Base-by-base conservation (phyloP, 148 eudicot species). In the Persicaria tinctoria region DNA sequence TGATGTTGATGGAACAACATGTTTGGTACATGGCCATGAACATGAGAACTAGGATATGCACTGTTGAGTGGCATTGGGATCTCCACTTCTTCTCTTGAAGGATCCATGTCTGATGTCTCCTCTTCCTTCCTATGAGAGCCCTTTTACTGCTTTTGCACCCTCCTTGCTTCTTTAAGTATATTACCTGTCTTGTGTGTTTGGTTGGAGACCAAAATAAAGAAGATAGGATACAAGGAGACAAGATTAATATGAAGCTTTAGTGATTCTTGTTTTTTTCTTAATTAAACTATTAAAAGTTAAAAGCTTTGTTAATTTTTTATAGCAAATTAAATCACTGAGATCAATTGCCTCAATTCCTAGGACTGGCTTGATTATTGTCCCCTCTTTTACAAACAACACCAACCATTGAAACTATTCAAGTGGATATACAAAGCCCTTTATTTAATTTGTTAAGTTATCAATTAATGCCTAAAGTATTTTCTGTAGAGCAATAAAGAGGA, bases 31-130 rank as follows among this genome's bases (percentile, higher is more conserved):
- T 83, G 86, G 5, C 75, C 79, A 64, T 74, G 83, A 4, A 63
- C 75, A 76, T 79, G 82, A n/a, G 68, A 74, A 14, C 78, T 82
- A 59, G 83, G 64, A 56, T 83, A 84, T 20, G 82, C 68, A 44
- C 84, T 84, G 79, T 78, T 88, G 1, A 88, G 78, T 44, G 92
- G 89, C 51, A 88, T 79, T 74, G 92, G 84, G 75, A 88, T 86
- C 14, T 84, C 86, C 16, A 60, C 84, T 84, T 86, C 89, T 77
- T 85, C 79, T 56, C 63, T 51, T 80, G 83, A 68, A 72, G 82
- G 59, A 48, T 86, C 89, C 92, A 88, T 88, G 17, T 47, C 70
- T 23, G 27, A 23, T 32, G 41, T 32, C 41, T 32, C 41, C 41
- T 32, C 41, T 32, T 32, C 41, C 41, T 32, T 32, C 41, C 41